Evolutionary conservation across 805 yeast genomes (phyloP), one percentile per base, ranked within the genome.

Genomic region (Candida berthetii): DNA sequence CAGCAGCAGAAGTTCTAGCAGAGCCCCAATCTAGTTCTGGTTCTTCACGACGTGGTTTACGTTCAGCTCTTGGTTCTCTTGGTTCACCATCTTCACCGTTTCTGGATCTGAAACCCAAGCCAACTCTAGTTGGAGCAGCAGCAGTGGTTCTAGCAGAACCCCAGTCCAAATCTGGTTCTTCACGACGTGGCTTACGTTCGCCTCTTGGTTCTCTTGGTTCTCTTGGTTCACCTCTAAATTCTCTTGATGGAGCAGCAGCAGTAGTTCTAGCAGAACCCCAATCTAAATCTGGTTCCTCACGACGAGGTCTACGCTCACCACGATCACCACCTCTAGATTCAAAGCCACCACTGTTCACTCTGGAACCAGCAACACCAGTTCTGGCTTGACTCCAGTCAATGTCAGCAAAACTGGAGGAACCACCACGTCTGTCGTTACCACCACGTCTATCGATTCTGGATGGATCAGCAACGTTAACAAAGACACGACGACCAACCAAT

Each of bases 401-500:
- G 48, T 72, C 77, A n/a, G n/a, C 31, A 71, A 58, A 17, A 67
- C 72, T n/a, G n/a, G n/a, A n/a, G 13, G 58, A 54, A 42, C 62
- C 69, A 37, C 60, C 61, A 22, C 25, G 25, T 22, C 25, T 22
- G 32, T 61, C 62, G 48, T 60, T 58, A 39, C 69, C 46, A 58
- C 69, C 47, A 63, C 56, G 60, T 50, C 64, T 49, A 54, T 68
- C 51, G 68, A 73, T 49, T 39, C 51, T 33, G 55, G 59, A 63
- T 60, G 76, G 80, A 40, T 89, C 96, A 54, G 93, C 93, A 58
- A 89, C 96, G 44, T 86, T 84, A 39, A 80, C 73, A 45, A 85
- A 74, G 47, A 79, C 75, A 37, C 79, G 69, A 61, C 91, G 89
- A 50, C 84, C 86, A 60, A 74, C 79, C 48, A 84, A 75, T 50